Conservation (phyloP, 2,329 filamentous ascomycete genomes). For the Cadophora gregata region DNA sequence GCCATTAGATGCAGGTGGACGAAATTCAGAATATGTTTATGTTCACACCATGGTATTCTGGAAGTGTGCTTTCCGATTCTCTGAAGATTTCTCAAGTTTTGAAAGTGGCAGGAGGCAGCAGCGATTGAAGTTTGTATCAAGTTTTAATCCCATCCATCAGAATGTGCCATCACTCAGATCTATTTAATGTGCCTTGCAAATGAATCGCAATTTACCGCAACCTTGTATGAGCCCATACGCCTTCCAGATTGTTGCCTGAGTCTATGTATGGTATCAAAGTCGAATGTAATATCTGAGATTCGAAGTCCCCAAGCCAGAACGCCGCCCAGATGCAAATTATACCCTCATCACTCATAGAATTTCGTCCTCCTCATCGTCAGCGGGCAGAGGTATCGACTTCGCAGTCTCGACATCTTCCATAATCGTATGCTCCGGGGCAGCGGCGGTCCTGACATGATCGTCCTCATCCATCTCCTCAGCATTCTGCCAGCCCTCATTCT, state of each 20-base stretch:
- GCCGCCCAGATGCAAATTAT: constrained; percentile 32
- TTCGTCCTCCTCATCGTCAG: constrained; percentile 36
- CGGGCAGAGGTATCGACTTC: constrained; percentile 15
- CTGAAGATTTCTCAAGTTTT: no score
- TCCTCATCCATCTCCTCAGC: constrained; percentile 30
- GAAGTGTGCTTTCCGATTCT: no score
- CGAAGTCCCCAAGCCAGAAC: constrained; percentile 29
- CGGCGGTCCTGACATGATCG: constrained; percentile 25
- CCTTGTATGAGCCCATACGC: background rate
- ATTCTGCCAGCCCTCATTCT: constrained; percentile 32
- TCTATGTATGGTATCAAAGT: constrained; percentile 36
- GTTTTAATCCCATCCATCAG: no score
- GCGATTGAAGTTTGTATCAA: no score
- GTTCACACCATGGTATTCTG: no score
- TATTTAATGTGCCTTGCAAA: background rate
- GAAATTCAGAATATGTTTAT: no score
- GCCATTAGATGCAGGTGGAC: background rate
- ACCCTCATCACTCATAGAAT: constrained; percentile 34
- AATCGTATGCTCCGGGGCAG: constrained; percentile 18
- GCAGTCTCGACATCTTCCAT: constrained; percentile 21
- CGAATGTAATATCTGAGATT: background rate
- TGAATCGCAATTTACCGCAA: background rate
- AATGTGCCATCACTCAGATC: background rate
- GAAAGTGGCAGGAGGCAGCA: no score
- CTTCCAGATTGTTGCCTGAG: constrained; percentile 14